A percentile compares a stretch with the other conserved stretches of the same genome.
Conservation (phyloP, 2,329 filamentous ascomycete species). For the Colletotrichum sp. region DNA sequence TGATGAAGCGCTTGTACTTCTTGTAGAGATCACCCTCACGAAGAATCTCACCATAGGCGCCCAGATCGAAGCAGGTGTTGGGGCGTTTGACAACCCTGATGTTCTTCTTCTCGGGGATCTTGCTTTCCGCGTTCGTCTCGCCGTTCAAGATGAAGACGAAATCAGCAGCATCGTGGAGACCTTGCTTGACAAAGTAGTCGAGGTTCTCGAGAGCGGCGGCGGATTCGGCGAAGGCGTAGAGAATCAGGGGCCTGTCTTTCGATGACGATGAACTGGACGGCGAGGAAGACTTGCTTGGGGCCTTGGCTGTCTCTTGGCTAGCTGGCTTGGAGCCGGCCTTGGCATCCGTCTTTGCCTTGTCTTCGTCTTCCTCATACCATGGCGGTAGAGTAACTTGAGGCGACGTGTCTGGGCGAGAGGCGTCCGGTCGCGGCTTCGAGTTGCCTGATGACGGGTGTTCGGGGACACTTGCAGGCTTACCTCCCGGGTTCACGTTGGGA, state of each 20-base stretch:
- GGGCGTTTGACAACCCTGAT: slow-evolving; percentile 32
- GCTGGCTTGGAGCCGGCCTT: background rate
- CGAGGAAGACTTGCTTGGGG: background rate
- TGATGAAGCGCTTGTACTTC: slow-evolving; percentile 39
- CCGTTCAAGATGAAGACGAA: slow-evolving; percentile 46
- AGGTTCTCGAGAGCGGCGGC: slow-evolving; percentile 34
- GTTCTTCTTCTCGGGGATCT: slow-evolving; percentile 35
- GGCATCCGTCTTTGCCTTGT: background rate
- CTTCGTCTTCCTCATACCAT: background rate
- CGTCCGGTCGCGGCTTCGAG: background rate
- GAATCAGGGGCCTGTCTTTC: slow-evolving; percentile 29
- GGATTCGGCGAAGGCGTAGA: slow-evolving; percentile 42
- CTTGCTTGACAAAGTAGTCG: slow-evolving; percentile 39
- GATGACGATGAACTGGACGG: background rate
- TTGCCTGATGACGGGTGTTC: background rate
- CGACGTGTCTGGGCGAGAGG: background rate
- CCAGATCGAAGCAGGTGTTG: slow-evolving; percentile 40
- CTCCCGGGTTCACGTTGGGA: background rate
- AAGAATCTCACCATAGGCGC: slow-evolving; percentile 38
- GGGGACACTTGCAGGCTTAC: background rate
- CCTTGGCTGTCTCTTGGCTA: background rate
- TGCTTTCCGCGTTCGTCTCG: slow-evolving; percentile 25
- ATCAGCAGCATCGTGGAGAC: slow-evolving; percentile 39
- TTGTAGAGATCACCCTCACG: slow-evolving; percentile 33
- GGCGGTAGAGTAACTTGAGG: background rate